Percentiles rank a stretch among this genome's conserved stretches.
These are phyloP conservation scores for Debaryomyces castellii DNA, from an alignment of 805 yeast species.

Conservation along the genomic window DNA sequence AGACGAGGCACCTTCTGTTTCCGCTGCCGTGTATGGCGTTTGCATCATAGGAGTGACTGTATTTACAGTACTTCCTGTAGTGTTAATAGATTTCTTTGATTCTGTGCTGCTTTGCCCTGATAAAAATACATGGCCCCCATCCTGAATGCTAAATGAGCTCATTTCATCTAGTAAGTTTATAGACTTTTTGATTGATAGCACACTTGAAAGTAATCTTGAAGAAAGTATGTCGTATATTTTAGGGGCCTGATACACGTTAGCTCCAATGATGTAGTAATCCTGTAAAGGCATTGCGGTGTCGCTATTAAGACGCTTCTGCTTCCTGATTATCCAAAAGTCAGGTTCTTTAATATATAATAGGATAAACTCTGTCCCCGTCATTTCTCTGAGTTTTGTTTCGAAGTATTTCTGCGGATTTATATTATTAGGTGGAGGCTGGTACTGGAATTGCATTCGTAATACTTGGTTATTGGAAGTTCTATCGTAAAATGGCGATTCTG, in stretches of 20 bases:
- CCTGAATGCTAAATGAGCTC: constrained; percentile 30
- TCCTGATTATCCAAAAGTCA: constrained; percentile 87
- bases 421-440: constrained; percentile 49
- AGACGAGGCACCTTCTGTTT: constrained; percentile 5
- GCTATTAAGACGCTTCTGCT: constrained; percentile 65
- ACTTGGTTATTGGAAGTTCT: constrained; percentile 93
- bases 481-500: constrained; percentile 94
- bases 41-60: constrained; percentile 11
- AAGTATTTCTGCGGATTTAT: constrained; percentile 35
- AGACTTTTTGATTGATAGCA: constrained; percentile 32
- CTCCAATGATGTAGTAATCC: constrained; percentile 87
- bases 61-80: constrained; percentile 10
- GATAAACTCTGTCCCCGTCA: constrained; percentile 86
- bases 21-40: constrained; percentile 14
- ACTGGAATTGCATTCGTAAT: constrained; percentile 92
- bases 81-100: constrained; percentile 6
- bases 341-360: constrained; percentile 79
- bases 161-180: constrained; percentile 31
- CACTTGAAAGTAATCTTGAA: constrained; percentile 55
- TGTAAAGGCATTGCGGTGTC: constrained; percentile 54
- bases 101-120: constrained; percentile 7
- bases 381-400: constrained; percentile 62
- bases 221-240: constrained; percentile 67
- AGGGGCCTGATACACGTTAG: constrained; percentile 91
- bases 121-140: constrained; percentile 34